Conservation (phyloP, 495 filamentous ascomycete species). For the Cercophora scortea region DNA sequence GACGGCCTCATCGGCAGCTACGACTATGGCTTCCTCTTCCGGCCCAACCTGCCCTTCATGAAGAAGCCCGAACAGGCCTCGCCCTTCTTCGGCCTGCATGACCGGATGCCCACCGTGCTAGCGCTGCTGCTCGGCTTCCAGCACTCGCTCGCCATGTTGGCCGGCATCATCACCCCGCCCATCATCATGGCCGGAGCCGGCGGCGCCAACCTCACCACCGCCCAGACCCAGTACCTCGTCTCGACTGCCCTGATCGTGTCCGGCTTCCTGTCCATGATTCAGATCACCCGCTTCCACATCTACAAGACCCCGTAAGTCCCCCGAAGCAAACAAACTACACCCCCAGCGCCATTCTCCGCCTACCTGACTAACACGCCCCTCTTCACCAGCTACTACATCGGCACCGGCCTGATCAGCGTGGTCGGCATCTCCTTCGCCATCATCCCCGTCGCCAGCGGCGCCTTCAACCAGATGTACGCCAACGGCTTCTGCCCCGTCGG, state of each 20-base stretch:
- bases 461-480: constrained; percentile 75
- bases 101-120: constrained; percentile 71
- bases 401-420: constrained; percentile 85
- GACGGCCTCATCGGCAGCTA: constrained; percentile 78
- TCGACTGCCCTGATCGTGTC: constrained; percentile 85
- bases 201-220: constrained; percentile 57
- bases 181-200: constrained; percentile 61
- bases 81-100: constrained; percentile 85
- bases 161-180: constrained; percentile 64
- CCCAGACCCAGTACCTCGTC: constrained; percentile 70
- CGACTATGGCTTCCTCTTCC: constrained; percentile 68
- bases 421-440: constrained; percentile 83
- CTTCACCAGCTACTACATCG: constrained; percentile 58
- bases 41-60: constrained; percentile 79
- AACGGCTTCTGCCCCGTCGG: constrained; percentile 68
- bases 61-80: constrained; percentile 52
- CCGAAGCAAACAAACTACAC: not conserved
- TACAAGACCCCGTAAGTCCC: constrained; percentile 61
- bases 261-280: constrained; percentile 69
- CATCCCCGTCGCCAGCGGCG: constrained; percentile 75
- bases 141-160: constrained; percentile 46
- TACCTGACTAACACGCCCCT: not conserved
- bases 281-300: constrained; percentile 82
- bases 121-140: constrained; percentile 51
- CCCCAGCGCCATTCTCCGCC: no score